These are phyloP conservation scores for Tetrahymena borealis DNA, from an alignment of 73 alveolate genomes.

Conservation along the genomic window DNA sequence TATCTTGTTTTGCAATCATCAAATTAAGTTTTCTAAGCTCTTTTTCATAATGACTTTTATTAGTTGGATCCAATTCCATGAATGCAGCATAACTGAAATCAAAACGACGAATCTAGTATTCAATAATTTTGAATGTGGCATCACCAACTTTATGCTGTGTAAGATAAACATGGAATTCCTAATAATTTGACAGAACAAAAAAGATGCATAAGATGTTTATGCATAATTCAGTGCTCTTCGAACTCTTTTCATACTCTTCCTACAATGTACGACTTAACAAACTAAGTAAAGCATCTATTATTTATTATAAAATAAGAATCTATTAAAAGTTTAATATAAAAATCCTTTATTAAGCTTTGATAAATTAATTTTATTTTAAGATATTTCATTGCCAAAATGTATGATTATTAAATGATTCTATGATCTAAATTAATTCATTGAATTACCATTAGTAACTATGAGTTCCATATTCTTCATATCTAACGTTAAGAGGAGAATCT, in stretches of 20 bases:
- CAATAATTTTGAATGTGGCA: conserved; percentile 85
- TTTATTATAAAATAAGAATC: not conserved
- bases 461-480: not conserved
- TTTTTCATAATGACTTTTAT: conserved; percentile 50
- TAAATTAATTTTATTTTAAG: too few relatives aligned
- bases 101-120: conserved; percentile 82
- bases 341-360: too few relatives aligned
- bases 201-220: conserved; percentile 82
- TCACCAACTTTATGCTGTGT: conserved; percentile 89
- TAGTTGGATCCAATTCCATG: conserved; percentile 52
- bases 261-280: conserved; percentile 60
- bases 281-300: not conserved
- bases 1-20: conserved; percentile 90
- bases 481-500: not conserved
- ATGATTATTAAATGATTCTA: too few relatives aligned
- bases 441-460: not conserved
- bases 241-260: conserved; percentile 86
- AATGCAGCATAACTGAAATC: conserved; percentile 64
- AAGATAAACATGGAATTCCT: conserved; percentile 79
- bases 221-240: conserved; percentile 67
- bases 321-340: not conserved
- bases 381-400: too few relatives aligned
- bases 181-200: conserved; percentile 85
- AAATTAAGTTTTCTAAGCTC: conserved; percentile 64
- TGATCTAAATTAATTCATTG: too few relatives aligned